phyloP scores from a whole-genome alignment of 2,329 filamentous ascomycete species.

The Clonostachys sp. region DNA sequence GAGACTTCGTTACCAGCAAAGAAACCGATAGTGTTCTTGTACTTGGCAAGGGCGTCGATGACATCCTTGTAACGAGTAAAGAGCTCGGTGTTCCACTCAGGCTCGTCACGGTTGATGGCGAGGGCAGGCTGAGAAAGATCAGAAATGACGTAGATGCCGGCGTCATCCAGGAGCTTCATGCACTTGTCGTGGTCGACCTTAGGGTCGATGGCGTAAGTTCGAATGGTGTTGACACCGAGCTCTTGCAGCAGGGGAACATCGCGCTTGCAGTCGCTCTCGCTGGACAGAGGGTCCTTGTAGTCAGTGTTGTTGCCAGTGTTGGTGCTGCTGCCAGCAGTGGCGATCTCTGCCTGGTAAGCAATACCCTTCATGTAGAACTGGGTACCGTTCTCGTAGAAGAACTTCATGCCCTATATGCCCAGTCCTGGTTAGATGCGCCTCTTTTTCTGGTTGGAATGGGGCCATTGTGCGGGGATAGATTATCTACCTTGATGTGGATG shows the following conservation, averaged over 20 bases:
- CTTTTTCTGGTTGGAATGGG: background rate
- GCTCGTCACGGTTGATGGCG: constrained; percentile 81
- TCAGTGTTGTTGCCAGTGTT: constrained; percentile 30
- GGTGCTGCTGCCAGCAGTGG: constrained; percentile 46
- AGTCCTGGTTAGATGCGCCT: background rate
- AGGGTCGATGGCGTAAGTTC: constrained; percentile 90
- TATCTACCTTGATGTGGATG: constrained; percentile 64
- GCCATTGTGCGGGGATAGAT: background rate
- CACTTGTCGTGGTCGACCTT: constrained; percentile 72
- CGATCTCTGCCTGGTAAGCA: constrained; percentile 85
- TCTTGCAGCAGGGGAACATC: constrained; percentile 78
- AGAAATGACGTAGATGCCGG: constrained; percentile 92
- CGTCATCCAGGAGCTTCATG: constrained; percentile 77
- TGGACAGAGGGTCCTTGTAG: constrained; percentile 81
- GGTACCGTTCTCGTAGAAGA: constrained; percentile 76
- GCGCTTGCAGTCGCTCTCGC: constrained; percentile 67
- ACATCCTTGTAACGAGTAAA: constrained; percentile 80
- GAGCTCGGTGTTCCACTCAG: constrained; percentile 74
- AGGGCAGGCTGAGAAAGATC: constrained; percentile 77
- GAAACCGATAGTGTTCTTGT: constrained; percentile 92
- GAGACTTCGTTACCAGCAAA: constrained; percentile 98
- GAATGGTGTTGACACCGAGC: constrained; percentile 86
- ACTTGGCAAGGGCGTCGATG: constrained; percentile 74
- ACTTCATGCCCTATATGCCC: constrained; percentile 63
- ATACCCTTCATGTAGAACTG: constrained; percentile 82